A percentile compares a stretch with the other conserved stretches of the same genome.
Evolutionary conservation across 2,329 filamentous ascomycete species (phyloP).

Genomic region (Ophiostoma ulmi): DNA sequence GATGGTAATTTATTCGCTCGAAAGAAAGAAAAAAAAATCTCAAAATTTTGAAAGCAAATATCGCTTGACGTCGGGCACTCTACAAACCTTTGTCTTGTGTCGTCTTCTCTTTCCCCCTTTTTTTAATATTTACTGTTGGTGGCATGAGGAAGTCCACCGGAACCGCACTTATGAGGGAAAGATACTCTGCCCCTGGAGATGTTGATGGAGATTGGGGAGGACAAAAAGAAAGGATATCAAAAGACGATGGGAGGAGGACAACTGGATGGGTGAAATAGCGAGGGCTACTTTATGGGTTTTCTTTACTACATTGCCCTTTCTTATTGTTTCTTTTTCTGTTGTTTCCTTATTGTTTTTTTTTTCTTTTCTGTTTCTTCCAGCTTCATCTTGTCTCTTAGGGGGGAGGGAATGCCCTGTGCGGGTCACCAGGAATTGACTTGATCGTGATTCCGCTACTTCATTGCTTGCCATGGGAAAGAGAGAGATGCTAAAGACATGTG

Average conservation of each 20-base stretch:
- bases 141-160: constrained; percentile 45
- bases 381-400: constrained; percentile 31
- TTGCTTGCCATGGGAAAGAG: constrained; percentile 11
- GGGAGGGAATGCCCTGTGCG: constrained; percentile 97
- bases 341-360: constrained; percentile 19
- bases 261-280: background rate
- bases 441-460: constrained; percentile 65
- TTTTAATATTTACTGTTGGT: constrained; percentile 17
- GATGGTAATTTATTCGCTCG: constrained; percentile 21
- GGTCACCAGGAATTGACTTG: constrained; percentile 79
- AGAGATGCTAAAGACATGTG: background rate
- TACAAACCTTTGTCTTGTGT: constrained; percentile 18
- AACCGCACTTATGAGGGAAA: constrained; percentile 98
- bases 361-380: constrained; percentile 17
- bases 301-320: background rate
- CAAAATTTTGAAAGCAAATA: constrained; percentile 14
- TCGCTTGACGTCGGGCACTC: constrained; percentile 9
- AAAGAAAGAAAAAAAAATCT: constrained; percentile 17
- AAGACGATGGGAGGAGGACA: background rate
- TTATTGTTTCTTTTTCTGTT: constrained; percentile 12
- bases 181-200: constrained; percentile 63
- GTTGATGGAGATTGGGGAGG: background rate
- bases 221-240: background rate
- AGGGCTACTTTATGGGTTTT: background rate
- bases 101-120: constrained; percentile 14